Evolutionary conservation across 768 basidiomycete species (phyloP).

Genomic region (Rhodotorula sphaerocarpa): DNA sequence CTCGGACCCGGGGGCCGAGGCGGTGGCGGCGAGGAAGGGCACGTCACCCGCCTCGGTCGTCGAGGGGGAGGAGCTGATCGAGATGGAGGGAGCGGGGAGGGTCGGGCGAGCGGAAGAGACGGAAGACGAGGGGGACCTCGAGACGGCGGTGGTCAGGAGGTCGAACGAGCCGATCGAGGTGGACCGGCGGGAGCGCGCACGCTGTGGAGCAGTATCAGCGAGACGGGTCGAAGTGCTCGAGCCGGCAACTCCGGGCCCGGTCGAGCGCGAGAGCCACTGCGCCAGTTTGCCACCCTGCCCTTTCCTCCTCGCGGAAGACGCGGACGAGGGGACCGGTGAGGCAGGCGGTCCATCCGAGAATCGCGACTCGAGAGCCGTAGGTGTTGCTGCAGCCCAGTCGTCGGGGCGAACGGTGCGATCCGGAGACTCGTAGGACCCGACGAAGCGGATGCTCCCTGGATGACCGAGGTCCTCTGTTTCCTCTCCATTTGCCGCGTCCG

Average conservation of each 20-base stretch:
- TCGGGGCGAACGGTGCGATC: background rate
- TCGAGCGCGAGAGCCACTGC: constrained; percentile 2
- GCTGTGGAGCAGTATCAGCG: background rate
- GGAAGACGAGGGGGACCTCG: background rate
- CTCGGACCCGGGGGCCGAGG: no score
- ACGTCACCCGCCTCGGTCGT: no score
- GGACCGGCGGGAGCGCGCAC: constrained; percentile 14
- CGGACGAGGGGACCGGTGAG: background rate
- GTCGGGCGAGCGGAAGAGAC: background rate
- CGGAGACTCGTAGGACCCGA: constrained; percentile 1
- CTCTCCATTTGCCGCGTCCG: no score
- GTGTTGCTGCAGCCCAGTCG: background rate
- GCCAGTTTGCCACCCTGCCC: background rate
- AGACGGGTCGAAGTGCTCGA: background rate
- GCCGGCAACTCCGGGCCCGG: background rate
- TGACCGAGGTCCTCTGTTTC: no score
- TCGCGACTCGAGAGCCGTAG: background rate
- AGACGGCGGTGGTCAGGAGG: background rate
- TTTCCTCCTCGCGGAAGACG: background rate
- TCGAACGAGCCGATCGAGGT: constrained; percentile 22
- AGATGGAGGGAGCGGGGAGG: constrained; percentile 7
- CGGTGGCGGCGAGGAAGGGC: no score
- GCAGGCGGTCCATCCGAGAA: background rate
- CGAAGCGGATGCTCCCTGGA: background rate
- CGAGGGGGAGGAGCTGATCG: constrained; percentile 20